Evolutionary conservation across 345 rosid species (phyloP), one percentile per base, ranked within the genome.

Genomic region (Garcia nutans): DNA sequence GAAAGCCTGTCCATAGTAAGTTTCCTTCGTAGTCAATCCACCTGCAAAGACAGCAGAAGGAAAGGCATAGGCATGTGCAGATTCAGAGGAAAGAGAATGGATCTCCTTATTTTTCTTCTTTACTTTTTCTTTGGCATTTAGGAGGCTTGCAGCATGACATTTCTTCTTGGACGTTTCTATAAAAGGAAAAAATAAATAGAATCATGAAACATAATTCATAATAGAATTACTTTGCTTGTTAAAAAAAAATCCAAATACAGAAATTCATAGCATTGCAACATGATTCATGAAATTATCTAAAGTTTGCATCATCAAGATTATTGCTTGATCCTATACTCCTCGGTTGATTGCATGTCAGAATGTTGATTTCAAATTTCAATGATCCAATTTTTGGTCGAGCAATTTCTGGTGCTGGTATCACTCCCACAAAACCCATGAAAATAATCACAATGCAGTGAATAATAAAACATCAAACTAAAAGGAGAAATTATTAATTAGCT

Each of bases 1-100:
- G 81, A 80, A 70, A 78, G 68, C 31, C 61, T 11, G 37, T 81
- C 77, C 28, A 28, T 33, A 12, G 66, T 65, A 49, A 49, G 42
- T 22, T 62, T 63, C 67, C 31, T 11, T 33, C 22, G 69, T 24
- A 47, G 66, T 78, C 10, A 26, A 68, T 12, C 77, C 73, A 76
- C 68, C 68, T 59, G 71, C 28, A 69, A 68, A 26, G 65, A 76
- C 23, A 1, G 59, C 58, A 12, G 59, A 61, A 56, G 68, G 63
- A 54, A 74, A 20, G 0, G 62, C 54, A 20, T 65, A 68, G 62
- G 68, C 70, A 64, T 78, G 66, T 44, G 64, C 64, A 37, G 63
- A 42, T 26, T 55, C 66, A 28, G 59, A 64, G 26, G 12, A 19
- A 63, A 5, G 37, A 12, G 12, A 17, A 41, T 7, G 68, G 17